phyloP scores from a whole-genome alignment of 2,329 filamentous ascomycete genomes.

The Zymoseptoria tritici region DNA sequence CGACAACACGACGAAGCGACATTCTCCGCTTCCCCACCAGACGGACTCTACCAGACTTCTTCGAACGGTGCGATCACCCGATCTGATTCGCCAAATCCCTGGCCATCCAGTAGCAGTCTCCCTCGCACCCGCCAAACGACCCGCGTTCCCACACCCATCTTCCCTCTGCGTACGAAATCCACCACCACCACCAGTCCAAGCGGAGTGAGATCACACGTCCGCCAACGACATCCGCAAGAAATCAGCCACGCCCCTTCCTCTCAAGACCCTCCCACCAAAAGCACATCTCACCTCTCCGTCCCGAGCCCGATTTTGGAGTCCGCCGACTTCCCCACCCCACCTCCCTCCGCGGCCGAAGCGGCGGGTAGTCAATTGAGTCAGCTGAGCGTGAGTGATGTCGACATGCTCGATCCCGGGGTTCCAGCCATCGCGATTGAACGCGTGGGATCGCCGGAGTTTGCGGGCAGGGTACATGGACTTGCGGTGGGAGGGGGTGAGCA shows the following conservation, averaged over 20 bases:
- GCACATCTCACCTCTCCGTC: conserved; percentile 23
- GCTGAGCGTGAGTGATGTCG: conserved; percentile 31
- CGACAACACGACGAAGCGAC: background rate
- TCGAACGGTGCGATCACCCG: background rate
- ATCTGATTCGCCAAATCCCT: background rate
- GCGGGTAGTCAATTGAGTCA: conserved; percentile 30
- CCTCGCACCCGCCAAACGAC: conserved; percentile 1
- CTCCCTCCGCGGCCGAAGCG: conserved; percentile 27
- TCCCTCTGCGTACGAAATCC: conserved; percentile 10
- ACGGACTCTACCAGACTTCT: background rate
- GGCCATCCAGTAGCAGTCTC: background rate
- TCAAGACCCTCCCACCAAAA: conserved; percentile 19
- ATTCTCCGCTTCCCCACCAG: background rate
- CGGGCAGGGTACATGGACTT: background rate
- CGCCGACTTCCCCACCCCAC: conserved; percentile 31
- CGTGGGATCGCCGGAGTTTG: conserved; percentile 9
- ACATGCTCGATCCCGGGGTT: conserved; percentile 25
- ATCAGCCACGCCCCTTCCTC: background rate
- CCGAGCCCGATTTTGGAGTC: conserved; percentile 27
- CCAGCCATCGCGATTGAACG: conserved; percentile 21
- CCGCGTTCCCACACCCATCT: conserved; percentile 22
- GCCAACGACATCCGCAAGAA: conserved; percentile 28
- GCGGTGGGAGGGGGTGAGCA: background rate
- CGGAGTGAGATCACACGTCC: conserved; percentile 20
- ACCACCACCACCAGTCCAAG: background rate